Conservation (phyloP, 768 basidiomycete species). For the Guyanaporus albipodus region DNA sequence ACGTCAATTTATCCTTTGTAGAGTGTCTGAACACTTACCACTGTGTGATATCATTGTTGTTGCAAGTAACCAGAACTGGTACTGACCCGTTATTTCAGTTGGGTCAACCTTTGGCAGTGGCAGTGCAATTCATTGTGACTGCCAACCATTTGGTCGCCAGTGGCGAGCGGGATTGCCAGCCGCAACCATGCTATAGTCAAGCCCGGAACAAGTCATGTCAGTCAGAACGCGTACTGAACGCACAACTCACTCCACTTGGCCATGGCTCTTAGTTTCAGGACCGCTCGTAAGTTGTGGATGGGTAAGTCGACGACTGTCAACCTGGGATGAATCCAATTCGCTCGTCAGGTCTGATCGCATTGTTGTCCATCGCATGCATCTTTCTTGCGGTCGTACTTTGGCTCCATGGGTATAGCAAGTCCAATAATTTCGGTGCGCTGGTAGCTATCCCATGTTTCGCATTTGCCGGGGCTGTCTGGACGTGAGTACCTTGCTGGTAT, state of each 20-base stretch:
- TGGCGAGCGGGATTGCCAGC: not conserved
- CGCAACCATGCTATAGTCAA: slow-evolving; percentile 1
- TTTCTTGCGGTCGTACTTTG: slow-evolving; percentile 35
- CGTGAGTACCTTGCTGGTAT: slow-evolving; percentile 23
- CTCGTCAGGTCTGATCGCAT: slow-evolving; percentile 32
- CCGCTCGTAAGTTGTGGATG: slow-evolving; percentile 41
- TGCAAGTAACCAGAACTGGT: no score
- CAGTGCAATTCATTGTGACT: slow-evolving; percentile 3
- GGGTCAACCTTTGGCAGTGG: no score
- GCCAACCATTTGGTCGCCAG: no score
- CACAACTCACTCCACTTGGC: no score
- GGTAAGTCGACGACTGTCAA: slow-evolving; percentile 15
- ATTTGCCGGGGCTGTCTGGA: slow-evolving; percentile 22
- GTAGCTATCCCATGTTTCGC: slow-evolving; percentile 33
- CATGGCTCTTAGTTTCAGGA: slow-evolving; percentile 45
- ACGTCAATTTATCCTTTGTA: not conserved
- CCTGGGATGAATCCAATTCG: not conserved
- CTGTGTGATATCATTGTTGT: slow-evolving; percentile 13
- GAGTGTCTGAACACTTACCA: slow-evolving; percentile 2
- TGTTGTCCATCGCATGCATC: slow-evolving; percentile 34
- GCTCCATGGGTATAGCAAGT: slow-evolving; percentile 31
- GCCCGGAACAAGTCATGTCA: not conserved
- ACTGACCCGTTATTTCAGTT: no score
- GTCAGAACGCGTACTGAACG: no score
- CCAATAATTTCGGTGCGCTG: slow-evolving; percentile 38